Evolutionary conservation across 345 rosid species (phyloP).

Genomic region (Euclidium syriacum): DNA sequence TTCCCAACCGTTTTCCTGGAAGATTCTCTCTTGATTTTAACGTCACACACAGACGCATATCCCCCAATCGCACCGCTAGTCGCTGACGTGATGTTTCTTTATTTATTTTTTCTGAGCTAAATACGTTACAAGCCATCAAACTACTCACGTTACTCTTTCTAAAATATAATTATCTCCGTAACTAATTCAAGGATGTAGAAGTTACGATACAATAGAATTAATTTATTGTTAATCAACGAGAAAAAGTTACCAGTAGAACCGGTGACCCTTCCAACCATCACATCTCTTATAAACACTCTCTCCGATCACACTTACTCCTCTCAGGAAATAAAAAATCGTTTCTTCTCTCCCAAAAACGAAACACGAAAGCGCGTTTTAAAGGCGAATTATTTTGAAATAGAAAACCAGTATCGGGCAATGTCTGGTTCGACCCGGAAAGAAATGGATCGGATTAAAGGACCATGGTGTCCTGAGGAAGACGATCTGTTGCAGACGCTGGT

Average conservation of each 20-base stretch:
- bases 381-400: no score
- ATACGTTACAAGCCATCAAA: no score
- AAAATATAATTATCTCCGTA: no score
- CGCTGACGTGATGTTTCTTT: no score
- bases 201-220: not conserved
- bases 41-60: constrained; percentile 35
- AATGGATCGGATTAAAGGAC: constrained; percentile 88
- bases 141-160: no score
- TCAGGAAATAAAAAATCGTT: constrained; percentile 9
- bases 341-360: not conserved
- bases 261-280: constrained; percentile 21
- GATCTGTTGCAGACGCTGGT: constrained; percentile 68
- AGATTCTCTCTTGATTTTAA: constrained; percentile 46
- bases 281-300: constrained; percentile 27
- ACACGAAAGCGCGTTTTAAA: not conserved
- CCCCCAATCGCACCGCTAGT: constrained; percentile 12
- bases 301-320: constrained; percentile 28
- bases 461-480: constrained; percentile 96
- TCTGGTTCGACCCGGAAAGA: constrained; percentile 24
- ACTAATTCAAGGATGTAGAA: not conserved
- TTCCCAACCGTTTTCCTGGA: constrained; percentile 62
- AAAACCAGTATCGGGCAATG: constrained; percentile 7
- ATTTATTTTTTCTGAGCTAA: no score
- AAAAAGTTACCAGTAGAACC: constrained; percentile 22
- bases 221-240: not conserved